Base-by-base conservation (phyloP, 352 stramenopile species). In the Phytophthora megakarya region DNA sequence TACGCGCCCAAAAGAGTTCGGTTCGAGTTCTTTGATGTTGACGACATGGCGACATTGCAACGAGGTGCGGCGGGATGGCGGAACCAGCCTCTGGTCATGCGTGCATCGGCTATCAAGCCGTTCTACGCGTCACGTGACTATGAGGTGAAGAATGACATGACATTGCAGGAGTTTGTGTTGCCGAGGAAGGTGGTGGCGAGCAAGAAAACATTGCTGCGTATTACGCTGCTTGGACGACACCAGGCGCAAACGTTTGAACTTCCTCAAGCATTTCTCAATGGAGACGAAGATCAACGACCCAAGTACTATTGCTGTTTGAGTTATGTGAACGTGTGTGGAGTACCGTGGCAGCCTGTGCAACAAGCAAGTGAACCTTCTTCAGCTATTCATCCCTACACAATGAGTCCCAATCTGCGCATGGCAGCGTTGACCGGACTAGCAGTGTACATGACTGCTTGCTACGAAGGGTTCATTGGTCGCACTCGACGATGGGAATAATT, bases 251-350 rank as follows among this genome's bases (percentile, higher is more conserved):
- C 83, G 3, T 92, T 89, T 52, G 76, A 89, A 55, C 55, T 93
- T 25, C 81, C 84, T 7, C 56, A 69, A 21, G 73, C 66, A 68
- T 67, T 88, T 45, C 70, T 86, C 42, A 49, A 55, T 12, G 73
- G 64, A 10, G 43, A 75, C 6, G 72, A 81, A 37, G 75, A 88
- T 40, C 70, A 59, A 33, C 48, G 63, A 45, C 85, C 83, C 10
- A 92, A 92, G 50, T 93, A 89, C 32, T 93, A 92, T 51, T 88
- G 81, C 54, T 93, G 85, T 52, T 25, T 94, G 8, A 94, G 85
- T 59, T 87, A 90, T 52, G 81, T 94, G 35, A 87, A 88, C 32
- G 80, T 83, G 18, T 55, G 86, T 7, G 84, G 84, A 2, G 54
- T 88, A 19, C 65, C 64, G 7, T 85, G 61, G 63, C 67, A 65